These are phyloP conservation scores for Striga asiatica DNA, from an alignment of 257 asterid genomes.

Conservation along the genomic window DNA sequence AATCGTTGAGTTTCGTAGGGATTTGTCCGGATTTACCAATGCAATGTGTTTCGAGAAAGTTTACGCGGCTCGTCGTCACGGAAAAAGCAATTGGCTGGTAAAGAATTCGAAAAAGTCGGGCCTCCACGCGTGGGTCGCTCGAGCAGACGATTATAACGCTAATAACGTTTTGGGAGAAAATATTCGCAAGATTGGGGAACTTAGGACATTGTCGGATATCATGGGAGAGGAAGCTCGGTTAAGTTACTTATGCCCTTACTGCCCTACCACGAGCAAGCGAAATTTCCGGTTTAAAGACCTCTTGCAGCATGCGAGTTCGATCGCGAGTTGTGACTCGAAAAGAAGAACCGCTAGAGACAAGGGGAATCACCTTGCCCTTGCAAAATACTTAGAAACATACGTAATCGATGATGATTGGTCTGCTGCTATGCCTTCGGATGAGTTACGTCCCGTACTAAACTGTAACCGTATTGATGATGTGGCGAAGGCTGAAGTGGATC, in stretches of 20 bases:
- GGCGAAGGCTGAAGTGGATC: too few species aligned
- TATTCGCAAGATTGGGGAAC: too few species aligned
- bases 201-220: too few species aligned
- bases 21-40: slow-evolving; percentile 66
- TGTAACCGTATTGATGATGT: too few species aligned
- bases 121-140: too few species aligned
- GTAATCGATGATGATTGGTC: slow-evolving; percentile 26
- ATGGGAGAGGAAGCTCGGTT: too few species aligned
- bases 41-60: slow-evolving; percentile 70
- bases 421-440: slow-evolving; percentile 28
- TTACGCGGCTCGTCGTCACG: slow-evolving; percentile 51
- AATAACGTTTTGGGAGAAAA: too few species aligned
- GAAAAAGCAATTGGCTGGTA: slow-evolving; percentile 49
- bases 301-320: slow-evolving; percentile 55
- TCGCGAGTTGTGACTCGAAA: slow-evolving; percentile 42
- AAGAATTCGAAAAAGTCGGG: slow-evolving; percentile 25
- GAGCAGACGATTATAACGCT: too few species aligned
- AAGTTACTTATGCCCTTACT: too few species aligned
- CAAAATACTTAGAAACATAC: slow-evolving; percentile 51
- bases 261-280: slow-evolving; percentile 52
- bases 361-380: slow-evolving; percentile 63
- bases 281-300: slow-evolving; percentile 49
- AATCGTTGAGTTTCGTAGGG: slow-evolving; percentile 54
- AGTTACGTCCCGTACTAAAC: slow-evolving; percentile 34
- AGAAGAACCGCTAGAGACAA: slow-evolving; percentile 53